phyloP scores from a whole-genome alignment of 129 eudicot species.

The Arctium minus region DNA sequence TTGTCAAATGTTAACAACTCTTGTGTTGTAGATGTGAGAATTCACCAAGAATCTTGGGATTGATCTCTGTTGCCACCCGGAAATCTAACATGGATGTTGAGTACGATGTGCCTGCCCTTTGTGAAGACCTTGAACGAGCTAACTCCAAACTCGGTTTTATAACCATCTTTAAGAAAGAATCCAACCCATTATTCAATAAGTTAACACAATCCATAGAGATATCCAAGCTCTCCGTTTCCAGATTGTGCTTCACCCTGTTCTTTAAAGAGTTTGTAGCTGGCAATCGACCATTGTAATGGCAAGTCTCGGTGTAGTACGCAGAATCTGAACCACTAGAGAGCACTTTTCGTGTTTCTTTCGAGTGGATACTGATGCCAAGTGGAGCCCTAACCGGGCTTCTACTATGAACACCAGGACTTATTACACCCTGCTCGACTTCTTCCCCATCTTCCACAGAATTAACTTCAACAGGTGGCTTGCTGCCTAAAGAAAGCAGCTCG shows the following conservation, averaged over 20 bases:
- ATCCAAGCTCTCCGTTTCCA: conserved; percentile 47
- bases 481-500: conserved; percentile 64
- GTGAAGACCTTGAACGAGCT: conserved; percentile 39
- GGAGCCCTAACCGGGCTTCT: conserved; percentile 82
- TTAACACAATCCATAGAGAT: conserved; percentile 59
- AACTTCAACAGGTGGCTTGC: conserved; percentile 61
- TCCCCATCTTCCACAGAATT: conserved; percentile 81
- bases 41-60: conserved; percentile 49
- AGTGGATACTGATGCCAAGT: conserved; percentile 51
- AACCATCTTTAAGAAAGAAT: conserved; percentile 54
- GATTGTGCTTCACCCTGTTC: conserved; percentile 49
- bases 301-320: conserved; percentile 31
- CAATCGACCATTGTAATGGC: conserved; percentile 49
- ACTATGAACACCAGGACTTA: conserved; percentile 55
- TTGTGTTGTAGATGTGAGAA: conserved; percentile 17
- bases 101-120: conserved; percentile 17
- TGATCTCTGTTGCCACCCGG: conserved; percentile 55
- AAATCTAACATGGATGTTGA: conserved; percentile 58
- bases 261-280: conserved; percentile 47
- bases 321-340: conserved; percentile 26
- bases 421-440: conserved; percentile 71
- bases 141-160: conserved; percentile 53
- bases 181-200: conserved; percentile 63
- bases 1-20: conserved; percentile 12
- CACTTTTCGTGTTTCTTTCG: conserved; percentile 51